Conservation (phyloP, 1,284 basidiomycete species). For the Polyporus tsugae region DNA sequence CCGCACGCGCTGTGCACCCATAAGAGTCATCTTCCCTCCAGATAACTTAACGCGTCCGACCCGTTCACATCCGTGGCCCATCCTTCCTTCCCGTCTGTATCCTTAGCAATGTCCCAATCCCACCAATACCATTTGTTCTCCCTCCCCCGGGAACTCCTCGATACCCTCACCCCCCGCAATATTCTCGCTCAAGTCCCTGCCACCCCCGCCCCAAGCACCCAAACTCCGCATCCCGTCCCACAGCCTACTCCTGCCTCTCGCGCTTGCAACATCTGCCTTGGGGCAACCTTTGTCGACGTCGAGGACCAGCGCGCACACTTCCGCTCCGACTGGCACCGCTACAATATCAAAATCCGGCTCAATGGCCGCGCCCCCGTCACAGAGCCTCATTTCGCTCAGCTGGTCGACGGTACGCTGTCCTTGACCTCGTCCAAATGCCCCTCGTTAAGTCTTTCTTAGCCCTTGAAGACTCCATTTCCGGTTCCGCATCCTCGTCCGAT, state of each 20-base stretch:
- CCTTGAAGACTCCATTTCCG: constrained; percentile 89
- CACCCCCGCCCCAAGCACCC: constrained; percentile 39
- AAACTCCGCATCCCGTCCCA: constrained; percentile 40
- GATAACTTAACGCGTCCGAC: not conserved
- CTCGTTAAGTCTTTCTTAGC: constrained; percentile 50
- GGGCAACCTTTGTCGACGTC: constrained; percentile 74
- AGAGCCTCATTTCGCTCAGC: constrained; percentile 76
- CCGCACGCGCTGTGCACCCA: constrained; percentile 22
- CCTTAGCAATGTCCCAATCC: constrained; percentile 33
- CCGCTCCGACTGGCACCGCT: constrained; percentile 97
- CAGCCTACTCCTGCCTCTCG: constrained; percentile 52
- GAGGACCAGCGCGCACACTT: constrained; percentile 90
- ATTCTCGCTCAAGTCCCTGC: constrained; percentile 50
- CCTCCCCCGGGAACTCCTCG: constrained; percentile 72
- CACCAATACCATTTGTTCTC: constrained; percentile 38
- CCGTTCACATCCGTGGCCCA: not conserved
- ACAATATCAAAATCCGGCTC: constrained; percentile 90
- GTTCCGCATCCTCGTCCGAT: constrained; percentile 79
- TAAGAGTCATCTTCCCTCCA: constrained; percentile 20
- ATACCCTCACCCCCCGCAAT: constrained; percentile 70
- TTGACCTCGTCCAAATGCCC: too few relatives aligned
- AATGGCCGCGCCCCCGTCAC: constrained; percentile 67
- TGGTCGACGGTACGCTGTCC: constrained; percentile 70
- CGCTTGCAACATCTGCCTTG: constrained; percentile 83
- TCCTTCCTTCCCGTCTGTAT: constrained; percentile 18